Evolutionary conservation across 2,329 filamentous ascomycete species (phyloP), one percentile per base, ranked within the genome.

Genomic region (Colletotrichum cordylinicola): DNA sequence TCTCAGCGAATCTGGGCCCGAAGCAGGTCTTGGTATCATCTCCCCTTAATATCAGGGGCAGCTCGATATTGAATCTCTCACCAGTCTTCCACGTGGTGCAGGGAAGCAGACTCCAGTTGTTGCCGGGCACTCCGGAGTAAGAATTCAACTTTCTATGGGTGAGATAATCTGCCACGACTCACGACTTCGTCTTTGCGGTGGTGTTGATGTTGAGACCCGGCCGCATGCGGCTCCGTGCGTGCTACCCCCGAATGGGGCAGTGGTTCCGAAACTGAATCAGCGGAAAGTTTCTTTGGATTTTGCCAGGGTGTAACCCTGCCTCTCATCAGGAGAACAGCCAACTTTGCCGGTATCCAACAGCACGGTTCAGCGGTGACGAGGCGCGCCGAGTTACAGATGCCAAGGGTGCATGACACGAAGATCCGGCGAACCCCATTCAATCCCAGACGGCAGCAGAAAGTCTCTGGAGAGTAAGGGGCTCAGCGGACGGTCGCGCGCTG

Each of bases 221-320:
- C 35, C 73, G 21, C 16, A 12, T 4, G 56, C 55, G 35, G 35
- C 56, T 24, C 73, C 56, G 64, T 65, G 72, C 72, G 10, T 13
- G 6, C 18, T 2, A 16, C 21, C 39, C 31, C 62, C 48, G 27
- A 56, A 67, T 43, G 56, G 56, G 70, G 35, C 39, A 48, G 21
- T 68, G 73, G 73, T 75, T 73, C 73, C 73, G 69, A 68, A 73
- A 68, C 64, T 68, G 73, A 75, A 68, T 73, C 64, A 75, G 39
- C 64, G 9, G 43, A 75, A 73, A 73, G 43, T 73, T 39, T 75
- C 52, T 68, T 65, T 56, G 48, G 43, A 27, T 58, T 8, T 33
- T n/a, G 64, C 67, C 70, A 27, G 56, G 73, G 73, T n/a, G 6
- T 21, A 52, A 21, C 73, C 73, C 65, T 75, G 73, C 13, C 29